Base-by-base conservation (phyloP, 2,329 filamentous ascomycete species). In the Aspergillus vadensis region DNA sequence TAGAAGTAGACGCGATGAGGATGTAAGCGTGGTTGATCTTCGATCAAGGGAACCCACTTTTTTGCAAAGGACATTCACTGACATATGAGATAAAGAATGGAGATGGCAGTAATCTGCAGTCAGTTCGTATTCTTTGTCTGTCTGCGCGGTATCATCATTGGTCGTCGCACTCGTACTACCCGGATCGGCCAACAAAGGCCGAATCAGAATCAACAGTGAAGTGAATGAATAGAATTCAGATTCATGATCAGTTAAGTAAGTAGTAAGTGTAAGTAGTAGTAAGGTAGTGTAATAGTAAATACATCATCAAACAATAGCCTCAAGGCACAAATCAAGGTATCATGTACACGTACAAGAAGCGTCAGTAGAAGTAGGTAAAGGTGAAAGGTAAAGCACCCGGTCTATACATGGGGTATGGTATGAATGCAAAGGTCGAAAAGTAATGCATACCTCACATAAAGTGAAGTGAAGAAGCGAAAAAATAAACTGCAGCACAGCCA, bases 271-370 rank as follows among this genome's bases (percentile, higher is more conserved):
- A 25, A 30, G 32, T 51, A 52, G 25, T 56, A 52, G 36, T 39
- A 52, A 38, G 39, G 41, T 53, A 41, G 23, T 60, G 41, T 53
- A 41, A 21, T 60, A 51, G 50, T 58, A 57, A 36, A 61, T 61
- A 58, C 50, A 58, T 58, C 50, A 30, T 58, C 43, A 53, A 55
- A 47, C 23, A 52, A 52, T 43, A 54, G 48, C 48, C 25, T 57
- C 48, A 27, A 55, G 58, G 56, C 56, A 57, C 62, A 64, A 67
- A 57, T 51, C 64, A 60, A 70, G 70, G 69, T 74, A 74, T 74
- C 72, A 72, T 74, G 63, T 74, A 74, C 71, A 73, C 69, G 68
- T 72, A 67, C 63, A 68, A 62, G 61, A 63, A 63, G 36, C 62
- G 51, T 64, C 58, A 44, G 32, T 17, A 39, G 15, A 54, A 54